Evolutionary conservation across 148 eudicot genomes (phyloP).

Genomic region (Pouteria glomerata): DNA sequence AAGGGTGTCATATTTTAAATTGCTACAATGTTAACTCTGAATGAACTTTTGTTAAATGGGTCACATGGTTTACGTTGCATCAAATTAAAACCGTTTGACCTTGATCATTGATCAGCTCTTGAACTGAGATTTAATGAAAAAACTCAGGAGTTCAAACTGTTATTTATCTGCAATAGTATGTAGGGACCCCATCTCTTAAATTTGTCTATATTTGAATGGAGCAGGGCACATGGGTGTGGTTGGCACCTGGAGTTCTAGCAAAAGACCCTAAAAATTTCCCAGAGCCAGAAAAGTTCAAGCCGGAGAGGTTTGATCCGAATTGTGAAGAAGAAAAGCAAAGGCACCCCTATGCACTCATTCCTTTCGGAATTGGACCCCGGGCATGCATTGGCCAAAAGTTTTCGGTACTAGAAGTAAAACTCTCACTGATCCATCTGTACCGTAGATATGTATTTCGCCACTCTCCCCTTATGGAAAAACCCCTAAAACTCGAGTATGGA

Average conservation of each 20-base stretch:
- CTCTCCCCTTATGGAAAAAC: constrained; percentile 76
- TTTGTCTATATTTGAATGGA: constrained; percentile 5
- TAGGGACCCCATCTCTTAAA: not conserved
- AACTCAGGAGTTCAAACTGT: no score
- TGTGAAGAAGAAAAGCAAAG: constrained; percentile 74
- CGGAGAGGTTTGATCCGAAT: constrained; percentile 83
- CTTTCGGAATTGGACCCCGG: constrained; percentile 91
- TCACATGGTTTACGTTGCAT: no score
- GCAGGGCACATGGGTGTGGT: constrained; percentile 98
- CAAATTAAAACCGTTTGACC: no score
- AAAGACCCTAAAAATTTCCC: constrained; percentile 84
- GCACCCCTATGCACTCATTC: constrained; percentile 91
- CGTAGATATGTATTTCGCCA: constrained; percentile 64
- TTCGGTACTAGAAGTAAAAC: constrained; percentile 78
- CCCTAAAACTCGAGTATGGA: constrained; percentile 69
- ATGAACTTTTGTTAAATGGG: no score
- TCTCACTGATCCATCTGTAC: constrained; percentile 68
- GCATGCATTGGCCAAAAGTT: constrained; percentile 91
- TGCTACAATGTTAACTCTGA: no score
- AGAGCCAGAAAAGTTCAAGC: constrained; percentile 76
- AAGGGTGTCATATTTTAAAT: no score
- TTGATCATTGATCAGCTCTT: no score
- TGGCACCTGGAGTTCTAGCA: constrained; percentile 86
- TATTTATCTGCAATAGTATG: not conserved
- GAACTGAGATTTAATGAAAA: no score